These are phyloP conservation scores for Tritrichomonas musculus DNA, from an alignment of 208 protist species.

Conservation along the genomic window DNA sequence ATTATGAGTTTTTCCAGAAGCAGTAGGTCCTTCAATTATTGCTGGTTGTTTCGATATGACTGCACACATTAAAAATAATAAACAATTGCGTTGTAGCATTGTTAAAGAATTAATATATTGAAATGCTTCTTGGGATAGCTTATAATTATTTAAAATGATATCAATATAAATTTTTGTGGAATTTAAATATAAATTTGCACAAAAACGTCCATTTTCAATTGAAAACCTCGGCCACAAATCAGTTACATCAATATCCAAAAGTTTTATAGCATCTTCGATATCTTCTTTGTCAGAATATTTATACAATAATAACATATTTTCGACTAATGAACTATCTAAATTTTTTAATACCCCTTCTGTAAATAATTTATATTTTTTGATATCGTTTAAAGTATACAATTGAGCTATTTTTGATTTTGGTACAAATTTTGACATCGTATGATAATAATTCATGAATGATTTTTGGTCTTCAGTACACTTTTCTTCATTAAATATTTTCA, in stretches of 20 bases:
- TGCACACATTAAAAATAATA: not conserved
- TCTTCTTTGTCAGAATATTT: not conserved
- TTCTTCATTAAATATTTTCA: no score
- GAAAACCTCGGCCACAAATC: no score
- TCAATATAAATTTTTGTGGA: not conserved
- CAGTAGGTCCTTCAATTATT: not conserved
- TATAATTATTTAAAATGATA: no score
- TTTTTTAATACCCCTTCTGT: no score
- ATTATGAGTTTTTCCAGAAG: not conserved
- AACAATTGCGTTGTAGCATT: no score
- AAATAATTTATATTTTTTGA: not conserved
- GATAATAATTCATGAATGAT: no score
- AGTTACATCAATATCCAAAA: not conserved
- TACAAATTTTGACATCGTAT: no score
- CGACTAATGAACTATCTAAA: not conserved
- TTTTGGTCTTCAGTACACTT: not conserved
- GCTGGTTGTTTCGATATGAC: not conserved
- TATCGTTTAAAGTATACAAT: not conserved
- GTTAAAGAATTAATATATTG: no score
- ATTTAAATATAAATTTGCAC: no score
- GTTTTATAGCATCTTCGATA: not conserved
- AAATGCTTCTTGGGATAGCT: no score
- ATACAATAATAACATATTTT: not conserved
- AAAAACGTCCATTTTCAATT: no score
- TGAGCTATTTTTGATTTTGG: no score